Evolutionary conservation across 306 rosid genomes (phyloP).

Genomic region (Clitoria ternatea): DNA sequence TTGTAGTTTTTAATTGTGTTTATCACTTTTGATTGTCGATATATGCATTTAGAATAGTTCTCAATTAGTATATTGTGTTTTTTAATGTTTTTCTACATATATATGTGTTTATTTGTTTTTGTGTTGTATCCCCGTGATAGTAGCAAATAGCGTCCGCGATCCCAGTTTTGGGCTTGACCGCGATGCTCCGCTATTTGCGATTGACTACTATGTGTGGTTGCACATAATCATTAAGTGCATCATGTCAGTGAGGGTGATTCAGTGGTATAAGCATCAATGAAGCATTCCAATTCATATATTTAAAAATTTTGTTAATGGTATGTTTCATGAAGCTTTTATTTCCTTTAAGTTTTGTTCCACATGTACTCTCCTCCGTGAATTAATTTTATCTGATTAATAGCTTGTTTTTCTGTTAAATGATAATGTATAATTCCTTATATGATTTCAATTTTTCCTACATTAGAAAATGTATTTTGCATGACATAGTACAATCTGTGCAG

Average conservation of each 20-base stretch:
- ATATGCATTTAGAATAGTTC: too few relatives aligned
- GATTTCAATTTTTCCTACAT: not conserved
- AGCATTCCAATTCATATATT: not conserved
- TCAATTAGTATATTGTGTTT: too few relatives aligned
- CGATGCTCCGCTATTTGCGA: too few relatives aligned
- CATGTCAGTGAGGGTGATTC: not conserved
- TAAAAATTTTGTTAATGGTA: not conserved
- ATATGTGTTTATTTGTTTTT: too few relatives aligned
- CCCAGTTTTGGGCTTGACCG: too few relatives aligned
- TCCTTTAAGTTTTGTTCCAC: not conserved
- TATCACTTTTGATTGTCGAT: too few relatives aligned
- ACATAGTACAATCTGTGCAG: conserved; percentile 48
- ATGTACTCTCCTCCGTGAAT: not conserved
- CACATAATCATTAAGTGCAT: not conserved
- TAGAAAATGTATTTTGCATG: conserved; percentile 21
- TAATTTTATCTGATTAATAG: not conserved
- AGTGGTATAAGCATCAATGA: not conserved
- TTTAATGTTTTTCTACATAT: too few relatives aligned
- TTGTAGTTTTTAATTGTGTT: too few relatives aligned
- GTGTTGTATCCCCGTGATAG: too few relatives aligned
- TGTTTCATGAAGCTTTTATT: not conserved
- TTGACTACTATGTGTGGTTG: too few relatives aligned
- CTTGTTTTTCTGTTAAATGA: conserved; percentile 14
- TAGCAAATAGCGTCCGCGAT: too few relatives aligned
- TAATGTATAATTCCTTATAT: not conserved